Evolutionary conservation across 2,329 filamentous ascomycete genomes (phyloP).

Genomic region (Madurella mycetomatis): DNA sequence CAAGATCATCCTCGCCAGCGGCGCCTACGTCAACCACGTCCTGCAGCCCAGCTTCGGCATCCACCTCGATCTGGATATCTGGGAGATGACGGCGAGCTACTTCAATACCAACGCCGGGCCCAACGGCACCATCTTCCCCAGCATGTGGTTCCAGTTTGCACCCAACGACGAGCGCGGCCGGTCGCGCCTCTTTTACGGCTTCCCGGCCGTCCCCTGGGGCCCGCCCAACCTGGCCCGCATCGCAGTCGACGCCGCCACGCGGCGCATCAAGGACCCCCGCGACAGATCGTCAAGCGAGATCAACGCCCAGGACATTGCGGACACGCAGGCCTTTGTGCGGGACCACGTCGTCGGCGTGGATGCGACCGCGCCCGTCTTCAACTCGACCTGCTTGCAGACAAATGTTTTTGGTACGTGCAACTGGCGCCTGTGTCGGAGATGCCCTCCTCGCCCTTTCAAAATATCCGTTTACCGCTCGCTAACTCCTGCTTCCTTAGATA

Average conservation of each 20-base stretch:
- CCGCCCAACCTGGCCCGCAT: slow-evolving; percentile 16
- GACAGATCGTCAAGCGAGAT: slow-evolving; percentile 7
- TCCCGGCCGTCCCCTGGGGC: slow-evolving; percentile 16
- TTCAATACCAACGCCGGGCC: slow-evolving; percentile 19
- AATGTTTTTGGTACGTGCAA: slow-evolving; percentile 1
- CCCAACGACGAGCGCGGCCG: slow-evolving; percentile 10
- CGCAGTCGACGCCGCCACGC: slow-evolving; percentile 14
- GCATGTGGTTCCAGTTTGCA: slow-evolving; percentile 20
- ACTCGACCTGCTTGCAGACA: slow-evolving; percentile 14
- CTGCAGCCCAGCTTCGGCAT: slow-evolving; percentile 16
- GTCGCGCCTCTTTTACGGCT: slow-evolving; percentile 19
- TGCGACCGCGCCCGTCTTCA: slow-evolving; percentile 13
- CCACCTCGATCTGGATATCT: slow-evolving; percentile 17
- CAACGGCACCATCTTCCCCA: slow-evolving; percentile 18
- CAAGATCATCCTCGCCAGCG: slow-evolving; percentile 15
- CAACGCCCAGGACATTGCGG: slow-evolving; percentile 12
- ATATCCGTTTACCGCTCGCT: neutral
- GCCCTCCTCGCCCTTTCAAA: neutral
- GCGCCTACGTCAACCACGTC: slow-evolving; percentile 18
- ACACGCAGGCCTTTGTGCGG: slow-evolving; percentile 10
- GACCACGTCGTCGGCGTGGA: slow-evolving; percentile 16
- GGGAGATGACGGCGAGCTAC: slow-evolving; percentile 19
- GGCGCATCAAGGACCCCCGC: slow-evolving; percentile 13
- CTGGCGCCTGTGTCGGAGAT: neutral
- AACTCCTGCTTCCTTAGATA: slow-evolving; percentile 10